Conservation (phyloP, 2,329 filamentous ascomycete genomes). For the Calonectria pseudoreteaudii region DNA sequence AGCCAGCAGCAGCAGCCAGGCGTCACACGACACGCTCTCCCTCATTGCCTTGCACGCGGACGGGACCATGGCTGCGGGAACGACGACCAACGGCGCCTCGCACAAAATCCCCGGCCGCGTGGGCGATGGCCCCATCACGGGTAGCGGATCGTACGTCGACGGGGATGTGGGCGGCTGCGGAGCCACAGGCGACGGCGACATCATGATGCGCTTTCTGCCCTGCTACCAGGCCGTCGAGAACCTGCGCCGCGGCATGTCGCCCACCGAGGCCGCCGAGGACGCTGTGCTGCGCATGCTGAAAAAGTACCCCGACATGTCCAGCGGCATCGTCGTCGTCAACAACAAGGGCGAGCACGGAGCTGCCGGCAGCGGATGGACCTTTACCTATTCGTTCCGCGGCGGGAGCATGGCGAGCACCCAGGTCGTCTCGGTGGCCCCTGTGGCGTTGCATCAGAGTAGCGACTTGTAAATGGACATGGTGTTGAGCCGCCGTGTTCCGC, state of each 20-base stretch:
- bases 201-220: constrained; percentile 69
- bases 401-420: constrained; percentile 58
- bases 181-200: constrained; percentile 67
- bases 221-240: constrained; percentile 70
- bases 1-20: constrained; percentile 28
- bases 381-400: constrained; percentile 64
- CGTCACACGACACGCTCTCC: constrained; percentile 66
- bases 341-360: constrained; percentile 61
- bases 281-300: constrained; percentile 61
- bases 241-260: constrained; percentile 60
- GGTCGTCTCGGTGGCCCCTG: constrained; percentile 56
- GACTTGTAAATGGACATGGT: neutral
- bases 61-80: constrained; percentile 65
- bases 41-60: constrained; percentile 58
- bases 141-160: constrained; percentile 67
- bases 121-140: constrained; percentile 66
- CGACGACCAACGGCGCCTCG: constrained; percentile 66
- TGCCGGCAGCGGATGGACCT: constrained; percentile 66
- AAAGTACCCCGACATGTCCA: constrained; percentile 59
- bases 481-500: neutral
- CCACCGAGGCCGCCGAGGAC: constrained; percentile 62
- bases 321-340: constrained; percentile 64
- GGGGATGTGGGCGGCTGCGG: constrained; percentile 65
- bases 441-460: neutral
- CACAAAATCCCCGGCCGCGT: constrained; percentile 68